Evolutionary conservation across 106 monocot species (phyloP).

Genomic region (Apostasia ramifera): DNA sequence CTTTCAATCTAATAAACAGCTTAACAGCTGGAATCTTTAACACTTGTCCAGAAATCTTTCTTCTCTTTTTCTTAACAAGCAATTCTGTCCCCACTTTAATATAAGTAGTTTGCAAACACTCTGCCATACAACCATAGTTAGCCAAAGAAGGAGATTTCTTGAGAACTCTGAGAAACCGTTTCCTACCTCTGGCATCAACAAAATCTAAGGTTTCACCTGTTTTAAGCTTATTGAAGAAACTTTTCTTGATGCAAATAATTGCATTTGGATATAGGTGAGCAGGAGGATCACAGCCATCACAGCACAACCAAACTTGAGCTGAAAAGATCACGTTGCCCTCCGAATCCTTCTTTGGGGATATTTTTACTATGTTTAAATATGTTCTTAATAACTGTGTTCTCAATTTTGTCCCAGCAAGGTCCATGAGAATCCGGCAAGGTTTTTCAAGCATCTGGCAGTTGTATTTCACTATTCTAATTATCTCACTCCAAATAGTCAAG

Average conservation of each 20-base stretch:
- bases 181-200: slow-evolving; percentile 33
- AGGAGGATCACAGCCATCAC: slow-evolving; percentile 24
- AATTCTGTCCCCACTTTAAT: slow-evolving; percentile 28
- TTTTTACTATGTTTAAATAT: slow-evolving; percentile 17
- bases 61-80: slow-evolving; percentile 18
- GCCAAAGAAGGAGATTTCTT: slow-evolving; percentile 9
- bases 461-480: slow-evolving; percentile 20
- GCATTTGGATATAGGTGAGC: slow-evolving; percentile 15
- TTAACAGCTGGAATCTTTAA: slow-evolving; percentile 23
- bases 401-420: slow-evolving; percentile 44
- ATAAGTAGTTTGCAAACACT: slow-evolving; percentile 28
- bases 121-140: slow-evolving; percentile 27
- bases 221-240: slow-evolving; percentile 22
- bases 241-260: slow-evolving; percentile 19
- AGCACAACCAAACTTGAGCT: slow-evolving; percentile 32
- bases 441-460: slow-evolving; percentile 30
- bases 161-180: slow-evolving; percentile 18
- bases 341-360: slow-evolving; percentile 29
- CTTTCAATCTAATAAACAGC: slow-evolving; percentile 24
- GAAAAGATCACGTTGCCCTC: slow-evolving; percentile 19
- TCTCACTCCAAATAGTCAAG: slow-evolving; percentile 25
- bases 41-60: slow-evolving; percentile 9
- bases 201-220: slow-evolving; percentile 17
- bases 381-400: slow-evolving; percentile 19
- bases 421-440: slow-evolving; percentile 48